Evolutionary conservation across 768 basidiomycete genomes (phyloP), one percentile per base, ranked within the genome.

Genomic region (Boletus barrowsii): DNA sequence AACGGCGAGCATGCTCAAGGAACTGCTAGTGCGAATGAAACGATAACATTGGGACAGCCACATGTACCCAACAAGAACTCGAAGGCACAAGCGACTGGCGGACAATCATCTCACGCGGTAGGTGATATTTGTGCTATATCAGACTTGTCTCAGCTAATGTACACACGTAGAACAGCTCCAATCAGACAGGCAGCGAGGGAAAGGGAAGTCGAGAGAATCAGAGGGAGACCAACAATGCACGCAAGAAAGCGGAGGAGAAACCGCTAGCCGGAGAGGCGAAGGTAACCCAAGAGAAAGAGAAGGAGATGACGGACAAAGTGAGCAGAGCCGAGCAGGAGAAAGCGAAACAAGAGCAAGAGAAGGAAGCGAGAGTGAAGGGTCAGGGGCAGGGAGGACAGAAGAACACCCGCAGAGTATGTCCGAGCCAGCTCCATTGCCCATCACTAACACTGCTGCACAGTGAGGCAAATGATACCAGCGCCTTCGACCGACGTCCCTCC

Each of bases 21-120:
- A 26, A 35, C 33, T 42, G 8, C 26, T 29, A 6, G 0, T 13
- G 7, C 17, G 4, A 18, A 0, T 10, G 6, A 5, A 0, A 62
- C 63, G 2, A 55, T 58, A 36, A 56, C 9, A 0, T 2, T 65
- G 0, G 37, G 9, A 2, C 24, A 49, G 1, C 62, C 65, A n/a
- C 62, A 56, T 26, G 15, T 64, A 8, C 64, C 65, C 0, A 42
- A 44, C 4, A 54, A 33, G 53, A 22, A 22, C 22, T 22, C 22
- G 22, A 50, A 22, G 4, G 2, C 20, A 0, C 42, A 42, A 24
- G 14, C 36, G 0, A 1, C 5, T 4, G 14, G 14, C 9, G 29
- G 17, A 7, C 10, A 13, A 9, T 3, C 47, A n/a, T 39, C 48
- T 15, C 56, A 56, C 1, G 3, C 5, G 39, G 64, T 67, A 53